These are phyloP conservation scores for Apophysomyces trapeziformis DNA, from an alignment of 371 early-diverging fungal species.

Conservation along the genomic window DNA sequence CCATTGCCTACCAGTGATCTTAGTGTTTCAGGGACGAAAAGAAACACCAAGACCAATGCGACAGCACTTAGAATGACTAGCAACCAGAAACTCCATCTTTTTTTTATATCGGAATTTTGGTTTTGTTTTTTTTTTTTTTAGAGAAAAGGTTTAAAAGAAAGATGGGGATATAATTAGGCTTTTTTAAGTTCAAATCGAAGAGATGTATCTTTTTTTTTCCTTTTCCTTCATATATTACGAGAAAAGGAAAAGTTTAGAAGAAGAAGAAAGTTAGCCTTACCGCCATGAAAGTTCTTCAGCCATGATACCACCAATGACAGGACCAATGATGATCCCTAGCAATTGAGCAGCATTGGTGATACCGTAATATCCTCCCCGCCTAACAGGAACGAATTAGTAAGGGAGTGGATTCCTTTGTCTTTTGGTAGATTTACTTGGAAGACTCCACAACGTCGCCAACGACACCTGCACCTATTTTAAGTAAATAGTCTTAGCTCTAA, in stretches of 20 bases:
- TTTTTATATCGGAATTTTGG: not conserved
- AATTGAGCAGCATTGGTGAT: slow-evolving; percentile 51
- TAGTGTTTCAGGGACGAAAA: slow-evolving; percentile 67
- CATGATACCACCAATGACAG: slow-evolving; percentile 60
- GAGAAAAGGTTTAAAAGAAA: not conserved
- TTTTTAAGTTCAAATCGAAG: no score
- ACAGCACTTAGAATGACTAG: slow-evolving; percentile 48
- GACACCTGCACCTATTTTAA: slow-evolving; percentile 27
- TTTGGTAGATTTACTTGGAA: slow-evolving; percentile 41
- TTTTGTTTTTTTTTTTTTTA: not conserved
- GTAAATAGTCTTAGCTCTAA: no score
- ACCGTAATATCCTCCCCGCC: slow-evolving; percentile 62
- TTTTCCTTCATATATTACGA: not conserved
- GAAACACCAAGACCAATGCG: slow-evolving; percentile 41
- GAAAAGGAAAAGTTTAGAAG: not conserved
- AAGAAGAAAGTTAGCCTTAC: slow-evolving; percentile 18
- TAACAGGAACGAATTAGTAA: slow-evolving; percentile 7
- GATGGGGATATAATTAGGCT: not conserved
- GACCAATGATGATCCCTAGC: slow-evolving; percentile 45
- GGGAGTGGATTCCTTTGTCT: not conserved
- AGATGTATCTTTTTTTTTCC: no score
- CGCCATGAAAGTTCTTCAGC: slow-evolving; percentile 55
- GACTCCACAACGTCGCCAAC: slow-evolving; percentile 57
- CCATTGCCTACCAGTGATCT: slow-evolving; percentile 44
- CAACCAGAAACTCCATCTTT: slow-evolving; percentile 59